phyloP scores from a whole-genome alignment of 257 asterid species.

The Coffea eugenioides region DNA sequence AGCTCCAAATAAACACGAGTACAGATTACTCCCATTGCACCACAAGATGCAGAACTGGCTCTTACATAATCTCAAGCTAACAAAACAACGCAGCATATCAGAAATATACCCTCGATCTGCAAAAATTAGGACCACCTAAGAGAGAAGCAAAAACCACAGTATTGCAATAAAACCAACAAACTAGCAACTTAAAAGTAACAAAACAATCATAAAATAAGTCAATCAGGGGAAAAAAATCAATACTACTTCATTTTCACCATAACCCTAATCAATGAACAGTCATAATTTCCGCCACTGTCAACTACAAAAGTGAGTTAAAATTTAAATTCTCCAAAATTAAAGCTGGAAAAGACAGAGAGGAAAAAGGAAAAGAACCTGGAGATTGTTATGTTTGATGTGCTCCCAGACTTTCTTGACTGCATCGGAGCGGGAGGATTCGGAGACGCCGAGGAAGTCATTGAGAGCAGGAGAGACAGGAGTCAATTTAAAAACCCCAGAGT shows the following conservation, averaged over 20 bases:
- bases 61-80: background rate
- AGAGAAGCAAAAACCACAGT: background rate
- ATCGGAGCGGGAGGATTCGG: conserved; percentile 1
- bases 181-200: background rate
- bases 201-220: background rate
- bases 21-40: too few species aligned
- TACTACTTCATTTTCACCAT: too few species aligned
- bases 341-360: too few species aligned
- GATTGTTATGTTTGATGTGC: conserved; percentile 1
- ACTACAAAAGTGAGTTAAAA: too few species aligned
- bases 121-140: background rate
- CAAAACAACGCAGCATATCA: background rate
- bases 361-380: background rate
- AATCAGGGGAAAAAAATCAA: too few species aligned
- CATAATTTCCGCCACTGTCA: too few species aligned
- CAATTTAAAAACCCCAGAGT: background rate
- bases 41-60: background rate
- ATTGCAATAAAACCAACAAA: background rate
- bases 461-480: background rate
- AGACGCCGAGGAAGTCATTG: background rate
- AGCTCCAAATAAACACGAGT: background rate
- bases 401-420: conserved; percentile 1
- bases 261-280: background rate
- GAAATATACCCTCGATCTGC: too few species aligned
- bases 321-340: too few species aligned